phyloP scores from a whole-genome alignment of 768 basidiomycete species.

The Leccinum sublutescens region DNA sequence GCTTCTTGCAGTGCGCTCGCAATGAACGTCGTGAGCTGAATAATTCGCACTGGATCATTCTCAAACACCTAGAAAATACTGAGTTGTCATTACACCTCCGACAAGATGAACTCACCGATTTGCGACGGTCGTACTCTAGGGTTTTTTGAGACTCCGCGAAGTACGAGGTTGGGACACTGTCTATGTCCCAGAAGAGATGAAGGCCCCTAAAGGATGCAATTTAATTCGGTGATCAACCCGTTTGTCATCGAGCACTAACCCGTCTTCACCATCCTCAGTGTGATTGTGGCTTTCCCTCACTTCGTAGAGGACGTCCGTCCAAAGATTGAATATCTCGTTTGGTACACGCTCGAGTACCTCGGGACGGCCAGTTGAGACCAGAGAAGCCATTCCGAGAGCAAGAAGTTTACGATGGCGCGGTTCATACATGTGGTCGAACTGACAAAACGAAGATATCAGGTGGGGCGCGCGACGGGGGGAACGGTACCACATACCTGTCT shows the following conservation, averaged over 20 bases:
- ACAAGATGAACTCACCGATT: slow-evolving; percentile 47
- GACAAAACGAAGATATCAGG: slow-evolving; percentile 3
- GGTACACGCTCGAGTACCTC: slow-evolving; percentile 72
- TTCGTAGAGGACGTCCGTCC: slow-evolving; percentile 88
- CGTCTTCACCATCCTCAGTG: slow-evolving; percentile 36
- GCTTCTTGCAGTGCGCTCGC: slow-evolving; percentile 60
- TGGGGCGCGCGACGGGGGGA: neutral
- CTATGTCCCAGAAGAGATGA: slow-evolving; percentile 67
- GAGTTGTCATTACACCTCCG: slow-evolving; percentile 5
- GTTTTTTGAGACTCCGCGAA: slow-evolving; percentile 68
- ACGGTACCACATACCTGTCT: slow-evolving; percentile 53
- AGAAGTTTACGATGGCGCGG: slow-evolving; percentile 79
- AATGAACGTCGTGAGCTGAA: slow-evolving; percentile 61
- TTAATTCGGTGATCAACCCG: neutral
- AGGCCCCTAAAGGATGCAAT: slow-evolving; percentile 32
- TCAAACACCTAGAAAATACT: slow-evolving; percentile 56
- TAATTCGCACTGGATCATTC: slow-evolving; percentile 67
- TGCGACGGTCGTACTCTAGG: slow-evolving; percentile 73
- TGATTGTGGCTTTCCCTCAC: slow-evolving; percentile 65
- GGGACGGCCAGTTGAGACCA: slow-evolving; percentile 71
- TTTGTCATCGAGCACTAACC: slow-evolving; percentile 21
- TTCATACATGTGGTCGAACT: slow-evolving; percentile 94
- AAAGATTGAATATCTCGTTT: slow-evolving; percentile 79
- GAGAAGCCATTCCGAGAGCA: slow-evolving; percentile 76
- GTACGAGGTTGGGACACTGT: slow-evolving; percentile 55